Conservation (phyloP, 306 rosid species). For the Lablab purpureus region DNA sequence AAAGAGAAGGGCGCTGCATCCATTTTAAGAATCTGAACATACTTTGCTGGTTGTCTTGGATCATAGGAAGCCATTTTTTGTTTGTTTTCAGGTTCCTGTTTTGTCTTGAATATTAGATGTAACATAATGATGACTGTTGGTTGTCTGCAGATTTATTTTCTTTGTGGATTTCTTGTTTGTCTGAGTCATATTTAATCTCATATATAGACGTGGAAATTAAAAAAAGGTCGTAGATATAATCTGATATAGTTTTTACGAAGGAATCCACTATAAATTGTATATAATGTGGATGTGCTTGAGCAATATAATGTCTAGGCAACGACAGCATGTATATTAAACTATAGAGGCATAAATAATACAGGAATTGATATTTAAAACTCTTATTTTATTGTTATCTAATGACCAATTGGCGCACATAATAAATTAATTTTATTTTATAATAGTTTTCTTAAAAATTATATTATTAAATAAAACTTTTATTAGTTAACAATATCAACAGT, state of each 20-base stretch:
- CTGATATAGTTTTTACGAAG: constrained; percentile 1
- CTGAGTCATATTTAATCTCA: constrained; percentile 24
- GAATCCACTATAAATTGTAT: constrained; percentile 18
- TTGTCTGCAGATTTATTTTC: constrained; percentile 22
- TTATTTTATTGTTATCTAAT: too few relatives aligned
- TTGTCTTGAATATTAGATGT: constrained; percentile 47
- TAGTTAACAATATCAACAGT: too few relatives aligned
- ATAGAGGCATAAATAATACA: background rate
- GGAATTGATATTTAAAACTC: background rate
- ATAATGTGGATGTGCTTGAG: constrained; percentile 19
- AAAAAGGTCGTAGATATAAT: background rate
- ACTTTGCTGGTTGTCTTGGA: constrained; percentile 37
- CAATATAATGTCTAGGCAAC: background rate
- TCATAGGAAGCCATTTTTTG: constrained; percentile 21
- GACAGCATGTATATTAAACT: background rate
- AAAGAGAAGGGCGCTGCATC: constrained; percentile 33
- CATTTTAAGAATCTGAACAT: constrained; percentile 37
- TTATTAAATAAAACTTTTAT: too few relatives aligned
- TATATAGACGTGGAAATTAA: constrained; percentile 18
- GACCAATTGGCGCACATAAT: background rate
- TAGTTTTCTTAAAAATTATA: too few relatives aligned
- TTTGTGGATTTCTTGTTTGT: constrained; percentile 28
- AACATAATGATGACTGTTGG: constrained; percentile 32
- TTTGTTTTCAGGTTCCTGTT: constrained; percentile 31
- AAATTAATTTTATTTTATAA: too few relatives aligned